Percentiles rank a stretch among this genome's conserved stretches.
These are phyloP conservation scores for Colletotrichum shisoi DNA, from an alignment of 2,329 filamentous ascomycete species.

Conservation along the genomic window DNA sequence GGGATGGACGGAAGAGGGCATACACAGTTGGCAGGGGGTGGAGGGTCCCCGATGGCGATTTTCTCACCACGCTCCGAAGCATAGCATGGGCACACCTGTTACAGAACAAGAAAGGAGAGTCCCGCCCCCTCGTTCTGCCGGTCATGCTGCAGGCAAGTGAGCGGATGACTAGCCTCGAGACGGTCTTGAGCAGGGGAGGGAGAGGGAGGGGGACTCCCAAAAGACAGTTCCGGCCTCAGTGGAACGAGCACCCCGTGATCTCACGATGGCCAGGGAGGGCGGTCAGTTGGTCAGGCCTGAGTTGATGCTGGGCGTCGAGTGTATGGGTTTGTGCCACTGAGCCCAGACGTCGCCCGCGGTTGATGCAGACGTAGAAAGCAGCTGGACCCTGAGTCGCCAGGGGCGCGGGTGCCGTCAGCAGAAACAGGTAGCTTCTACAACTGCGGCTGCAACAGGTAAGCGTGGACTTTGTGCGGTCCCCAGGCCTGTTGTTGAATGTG, in stretches of 20 bases:
- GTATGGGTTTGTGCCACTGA: background rate
- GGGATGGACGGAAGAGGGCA: slow-evolving; percentile 26
- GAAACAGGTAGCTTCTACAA: background rate
- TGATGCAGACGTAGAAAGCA: slow-evolving; percentile 23
- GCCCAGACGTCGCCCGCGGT: slow-evolving; percentile 9
- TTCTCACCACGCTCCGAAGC: slow-evolving; percentile 20
- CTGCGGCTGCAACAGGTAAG: slow-evolving; percentile 20
- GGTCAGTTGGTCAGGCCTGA: background rate
- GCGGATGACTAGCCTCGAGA: slow-evolving; percentile 3
- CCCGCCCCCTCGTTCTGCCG: slow-evolving; percentile 6
- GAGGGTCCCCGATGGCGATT: slow-evolving; percentile 11
- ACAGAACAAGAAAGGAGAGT: slow-evolving; percentile 10
- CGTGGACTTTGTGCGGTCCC: slow-evolving; percentile 3
- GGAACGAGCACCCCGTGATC: slow-evolving; percentile 20
- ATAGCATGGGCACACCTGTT: slow-evolving; percentile 13
- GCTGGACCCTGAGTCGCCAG: slow-evolving; percentile 29
- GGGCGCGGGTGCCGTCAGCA: background rate
- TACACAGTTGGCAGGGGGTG: background rate
- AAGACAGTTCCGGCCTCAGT: slow-evolving; percentile 7
- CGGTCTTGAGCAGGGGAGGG: slow-evolving; percentile 27
- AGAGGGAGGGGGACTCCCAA: background rate
- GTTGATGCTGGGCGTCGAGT: background rate
- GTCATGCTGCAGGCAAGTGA: slow-evolving; percentile 11
- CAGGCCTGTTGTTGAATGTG: background rate
- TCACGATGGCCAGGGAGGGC: slow-evolving; percentile 15